Conservation (phyloP, 495 filamentous ascomycete species). For the Daldinia concentrica region DNA sequence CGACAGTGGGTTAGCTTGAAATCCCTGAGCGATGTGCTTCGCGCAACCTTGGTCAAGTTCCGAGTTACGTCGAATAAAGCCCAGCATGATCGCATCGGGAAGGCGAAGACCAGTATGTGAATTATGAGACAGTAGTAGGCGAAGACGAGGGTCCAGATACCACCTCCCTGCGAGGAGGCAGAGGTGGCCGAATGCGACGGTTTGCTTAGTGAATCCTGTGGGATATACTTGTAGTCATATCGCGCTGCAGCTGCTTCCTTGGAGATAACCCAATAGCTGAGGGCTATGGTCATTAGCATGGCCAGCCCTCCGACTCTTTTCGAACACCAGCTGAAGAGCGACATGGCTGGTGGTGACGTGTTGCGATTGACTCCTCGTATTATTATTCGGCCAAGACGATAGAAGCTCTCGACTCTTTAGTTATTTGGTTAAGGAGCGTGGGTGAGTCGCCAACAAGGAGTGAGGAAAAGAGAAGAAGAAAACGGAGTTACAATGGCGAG, state of each 20-base stretch:
- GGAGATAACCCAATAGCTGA: slow-evolving; percentile 59
- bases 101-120: slow-evolving; percentile 62
- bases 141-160: slow-evolving; percentile 55
- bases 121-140: slow-evolving; percentile 63
- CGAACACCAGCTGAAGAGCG: slow-evolving; percentile 59
- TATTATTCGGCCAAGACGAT: slow-evolving; percentile 19
- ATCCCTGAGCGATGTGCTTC: slow-evolving; percentile 51
- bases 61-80: slow-evolving; percentile 59
- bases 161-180: slow-evolving; percentile 38
- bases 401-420: slow-evolving; percentile 18
- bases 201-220: slow-evolving; percentile 55
- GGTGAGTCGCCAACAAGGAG: slow-evolving; percentile 29
- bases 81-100: slow-evolving; percentile 63
- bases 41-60: slow-evolving; percentile 51
- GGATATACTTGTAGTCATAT: slow-evolving; percentile 58
- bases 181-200: slow-evolving; percentile 46
- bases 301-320: slow-evolving; percentile 59
- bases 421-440: slow-evolving; percentile 23
- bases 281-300: slow-evolving; percentile 54
- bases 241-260: slow-evolving; percentile 52
- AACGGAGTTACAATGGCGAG: slow-evolving; percentile 18
- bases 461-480: slow-evolving; percentile 28
- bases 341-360: slow-evolving; percentile 49
- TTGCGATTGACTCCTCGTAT: slow-evolving; percentile 31
- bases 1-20: slow-evolving; percentile 57